A percentile compares a stretch with the other conserved stretches of the same genome.
Conservation (phyloP, 176 grass and related monocot species). For the Raddia guianensis region DNA sequence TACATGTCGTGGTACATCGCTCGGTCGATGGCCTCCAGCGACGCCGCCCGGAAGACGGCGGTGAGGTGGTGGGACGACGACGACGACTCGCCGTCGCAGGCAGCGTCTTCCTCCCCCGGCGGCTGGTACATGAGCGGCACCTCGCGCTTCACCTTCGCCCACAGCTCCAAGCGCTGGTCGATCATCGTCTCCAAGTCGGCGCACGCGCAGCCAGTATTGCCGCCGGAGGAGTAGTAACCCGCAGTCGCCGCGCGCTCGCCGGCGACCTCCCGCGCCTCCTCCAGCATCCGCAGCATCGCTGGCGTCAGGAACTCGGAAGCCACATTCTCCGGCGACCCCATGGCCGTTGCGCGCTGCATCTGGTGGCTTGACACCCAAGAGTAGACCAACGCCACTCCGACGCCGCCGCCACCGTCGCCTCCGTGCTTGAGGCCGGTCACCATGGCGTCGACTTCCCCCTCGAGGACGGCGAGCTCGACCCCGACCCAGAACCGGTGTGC, state of each 20-base stretch:
- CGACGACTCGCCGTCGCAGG: no score
- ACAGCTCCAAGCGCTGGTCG: background rate
- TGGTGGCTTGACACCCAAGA: background rate
- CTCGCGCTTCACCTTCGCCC: background rate
- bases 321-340: background rate
- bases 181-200: background rate
- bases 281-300: background rate
- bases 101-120: background rate
- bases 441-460: background rate
- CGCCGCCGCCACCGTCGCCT: no score
- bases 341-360: slow-evolving; percentile 21
- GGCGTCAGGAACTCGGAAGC: background rate
- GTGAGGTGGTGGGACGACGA: background rate
- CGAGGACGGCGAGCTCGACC: background rate
- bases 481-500: slow-evolving; percentile 12
- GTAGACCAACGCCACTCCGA: background rate
- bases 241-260: no score
- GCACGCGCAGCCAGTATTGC: background rate
- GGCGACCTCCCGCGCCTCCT: background rate
- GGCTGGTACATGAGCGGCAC: background rate
- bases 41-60: slow-evolving; percentile 1
- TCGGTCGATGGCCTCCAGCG: slow-evolving; percentile 18
- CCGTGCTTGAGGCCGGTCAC: background rate
- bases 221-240: no score
- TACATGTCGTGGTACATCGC: slow-evolving; percentile 24